Evolutionary conservation across 2,329 filamentous ascomycete species (phyloP).

Genomic region (Metarhizium rileyi): DNA sequence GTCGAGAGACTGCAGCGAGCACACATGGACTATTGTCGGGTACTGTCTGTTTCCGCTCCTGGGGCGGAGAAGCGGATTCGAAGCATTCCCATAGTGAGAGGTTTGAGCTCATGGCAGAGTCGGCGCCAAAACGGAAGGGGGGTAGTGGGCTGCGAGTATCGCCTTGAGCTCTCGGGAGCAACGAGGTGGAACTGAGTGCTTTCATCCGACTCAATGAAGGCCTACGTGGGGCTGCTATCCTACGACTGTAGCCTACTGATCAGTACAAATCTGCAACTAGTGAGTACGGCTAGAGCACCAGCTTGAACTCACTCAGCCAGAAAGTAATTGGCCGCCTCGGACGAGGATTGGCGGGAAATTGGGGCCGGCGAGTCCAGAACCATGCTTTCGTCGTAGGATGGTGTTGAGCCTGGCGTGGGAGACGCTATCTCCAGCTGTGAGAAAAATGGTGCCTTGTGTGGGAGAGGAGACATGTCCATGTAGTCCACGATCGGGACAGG

Average conservation of each 20-base stretch:
- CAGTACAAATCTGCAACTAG: conserved; percentile 10
- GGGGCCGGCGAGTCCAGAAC: conserved; percentile 48
- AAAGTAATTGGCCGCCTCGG: conserved; percentile 39
- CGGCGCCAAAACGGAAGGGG: conserved; percentile 62
- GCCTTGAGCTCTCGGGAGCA: conserved; percentile 49
- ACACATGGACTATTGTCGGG: conserved; percentile 50
- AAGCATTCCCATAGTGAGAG: conserved; percentile 75
- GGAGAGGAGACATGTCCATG: conserved; percentile 91
- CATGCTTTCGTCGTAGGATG: conserved; percentile 33
- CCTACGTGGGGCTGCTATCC: conserved; percentile 58
- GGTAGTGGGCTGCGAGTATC: conserved; percentile 52
- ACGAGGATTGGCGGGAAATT: conserved; percentile 33
- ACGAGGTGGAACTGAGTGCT: conserved; percentile 57
- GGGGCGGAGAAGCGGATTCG: conserved; percentile 61
- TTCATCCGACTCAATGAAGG: conserved; percentile 69
- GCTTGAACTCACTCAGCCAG: conserved; percentile 41
- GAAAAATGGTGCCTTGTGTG: conserved; percentile 69
- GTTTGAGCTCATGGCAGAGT: conserved; percentile 20
- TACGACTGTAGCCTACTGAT: conserved; percentile 38
- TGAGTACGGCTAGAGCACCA: not conserved
- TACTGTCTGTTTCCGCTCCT: conserved; percentile 49
- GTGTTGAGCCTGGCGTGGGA: conserved; percentile 52
- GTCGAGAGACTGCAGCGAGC: conserved; percentile 47
- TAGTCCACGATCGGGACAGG: conserved; percentile 61
- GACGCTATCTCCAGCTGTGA: conserved; percentile 59